Percentiles rank a stretch among this genome's conserved stretches.
Evolutionary conservation across 2,329 filamentous ascomycete species (phyloP).

Genomic region (Mycocentrospora acerina): DNA sequence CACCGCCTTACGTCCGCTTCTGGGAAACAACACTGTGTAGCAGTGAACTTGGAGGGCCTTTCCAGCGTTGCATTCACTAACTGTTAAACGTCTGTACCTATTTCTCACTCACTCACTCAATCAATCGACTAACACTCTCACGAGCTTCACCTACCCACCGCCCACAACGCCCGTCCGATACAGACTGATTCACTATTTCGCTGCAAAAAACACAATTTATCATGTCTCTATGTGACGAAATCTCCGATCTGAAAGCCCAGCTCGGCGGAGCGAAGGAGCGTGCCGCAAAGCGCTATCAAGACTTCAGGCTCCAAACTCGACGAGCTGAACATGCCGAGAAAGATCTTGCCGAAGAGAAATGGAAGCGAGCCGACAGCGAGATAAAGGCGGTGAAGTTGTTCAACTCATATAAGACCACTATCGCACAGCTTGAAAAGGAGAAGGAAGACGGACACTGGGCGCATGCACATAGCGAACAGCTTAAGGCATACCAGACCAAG

Average conservation of each 20-base stretch:
- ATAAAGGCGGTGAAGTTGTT: background rate
- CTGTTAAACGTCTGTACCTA: no score
- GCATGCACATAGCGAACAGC: background rate
- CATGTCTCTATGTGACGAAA: background rate
- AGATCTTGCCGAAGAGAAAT: background rate
- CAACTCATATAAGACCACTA: background rate
- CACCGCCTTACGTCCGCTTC: no score
- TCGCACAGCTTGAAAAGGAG: background rate
- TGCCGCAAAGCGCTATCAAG: conserved; percentile 1
- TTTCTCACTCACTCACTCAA: no score
- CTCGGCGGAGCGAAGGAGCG: background rate
- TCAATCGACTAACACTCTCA: no score
- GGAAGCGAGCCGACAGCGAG: background rate
- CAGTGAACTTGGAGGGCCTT: no score
- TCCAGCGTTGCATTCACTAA: no score
- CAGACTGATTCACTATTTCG: no score
- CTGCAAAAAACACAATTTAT: no score
- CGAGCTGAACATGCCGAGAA: conserved; percentile 5
- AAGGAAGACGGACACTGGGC: background rate
- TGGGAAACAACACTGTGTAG: no score
- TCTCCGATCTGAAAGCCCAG: background rate
- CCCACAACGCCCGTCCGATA: background rate
- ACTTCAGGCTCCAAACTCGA: conserved; percentile 3
- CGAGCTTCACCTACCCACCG: background rate
- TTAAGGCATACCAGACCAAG: background rate